These are phyloP conservation scores for Podosphaera xanthii DNA, from an alignment of 2,329 filamentous ascomycete genomes.

Conservation along the genomic window DNA sequence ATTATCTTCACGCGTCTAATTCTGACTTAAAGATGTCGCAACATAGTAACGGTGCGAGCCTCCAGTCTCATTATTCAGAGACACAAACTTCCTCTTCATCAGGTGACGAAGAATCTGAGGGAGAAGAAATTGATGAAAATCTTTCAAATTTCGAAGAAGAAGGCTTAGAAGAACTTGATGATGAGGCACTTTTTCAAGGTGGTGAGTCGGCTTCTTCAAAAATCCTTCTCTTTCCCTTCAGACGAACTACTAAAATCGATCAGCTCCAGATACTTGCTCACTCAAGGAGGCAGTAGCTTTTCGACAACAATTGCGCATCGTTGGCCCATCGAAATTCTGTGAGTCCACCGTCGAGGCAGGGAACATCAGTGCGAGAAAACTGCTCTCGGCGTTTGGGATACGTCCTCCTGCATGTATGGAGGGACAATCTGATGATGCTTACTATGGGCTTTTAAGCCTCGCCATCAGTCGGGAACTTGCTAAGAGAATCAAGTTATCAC, in stretches of 20 bases:
- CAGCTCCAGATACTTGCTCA: constrained; percentile 25
- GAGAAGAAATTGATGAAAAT: neutral
- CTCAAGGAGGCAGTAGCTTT: constrained; percentile 45
- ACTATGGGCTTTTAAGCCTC: constrained; percentile 50
- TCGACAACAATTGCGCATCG: constrained; percentile 45
- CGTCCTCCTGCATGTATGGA: constrained; percentile 52
- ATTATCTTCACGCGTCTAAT: neutral
- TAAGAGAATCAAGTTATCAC: constrained; percentile 54
- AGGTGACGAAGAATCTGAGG: neutral
- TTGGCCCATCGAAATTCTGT: constrained; percentile 62
- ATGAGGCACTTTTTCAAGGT: constrained; percentile 23
- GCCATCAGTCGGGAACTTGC: constrained; percentile 61
- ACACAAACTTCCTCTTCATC: neutral
- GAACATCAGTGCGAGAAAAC: constrained; percentile 53
- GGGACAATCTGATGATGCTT: constrained; percentile 47
- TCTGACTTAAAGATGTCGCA: neutral
- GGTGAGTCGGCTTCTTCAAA: constrained; percentile 13
- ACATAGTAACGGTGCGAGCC: neutral
- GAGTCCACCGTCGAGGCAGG: constrained; percentile 45
- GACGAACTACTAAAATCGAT: constrained; percentile 9
- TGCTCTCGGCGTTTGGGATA: constrained; percentile 71
- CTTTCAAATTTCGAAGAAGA: constrained; percentile 14
- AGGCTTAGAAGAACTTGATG: constrained; percentile 23
- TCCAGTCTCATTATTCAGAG: neutral
- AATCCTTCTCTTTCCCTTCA: constrained; percentile 4